Evolutionary conservation across 1,139 yeast genomes (phyloP).

Genomic region (Yamadazyma pseudoaaseri): DNA sequence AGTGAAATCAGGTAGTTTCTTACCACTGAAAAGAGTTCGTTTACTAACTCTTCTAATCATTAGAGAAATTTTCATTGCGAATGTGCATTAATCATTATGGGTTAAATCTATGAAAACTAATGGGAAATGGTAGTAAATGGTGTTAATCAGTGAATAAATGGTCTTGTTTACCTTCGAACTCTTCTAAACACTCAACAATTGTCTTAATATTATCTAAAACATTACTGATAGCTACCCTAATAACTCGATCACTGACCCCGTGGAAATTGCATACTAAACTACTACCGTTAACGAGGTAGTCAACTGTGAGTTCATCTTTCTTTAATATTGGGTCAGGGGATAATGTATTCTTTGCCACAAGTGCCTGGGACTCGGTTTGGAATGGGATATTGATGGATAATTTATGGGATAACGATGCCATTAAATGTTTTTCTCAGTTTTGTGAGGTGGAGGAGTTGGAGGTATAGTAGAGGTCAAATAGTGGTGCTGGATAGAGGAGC

Average conservation of each 20-base stretch:
- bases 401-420: constrained; percentile 7
- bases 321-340: constrained; percentile 78
- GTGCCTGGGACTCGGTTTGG: constrained; percentile 55
- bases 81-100: background rate
- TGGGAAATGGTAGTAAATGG: no score
- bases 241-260: constrained; percentile 61
- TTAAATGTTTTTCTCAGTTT: background rate
- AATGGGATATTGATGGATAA: constrained; percentile 54
- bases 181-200: constrained; percentile 66
- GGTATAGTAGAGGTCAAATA: no score
- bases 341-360: constrained; percentile 57
- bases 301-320: constrained; percentile 55
- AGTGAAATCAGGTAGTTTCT: constrained; percentile 11
- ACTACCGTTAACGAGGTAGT: constrained; percentile 28
- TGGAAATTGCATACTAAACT: constrained; percentile 43
- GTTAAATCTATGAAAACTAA: no score
- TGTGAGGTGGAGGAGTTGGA: no score
- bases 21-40: constrained; percentile 12
- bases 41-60: constrained; percentile 6
- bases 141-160: constrained; percentile 15
- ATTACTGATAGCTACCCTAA: constrained; percentile 70
- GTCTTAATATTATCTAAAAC: constrained; percentile 65
- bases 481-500: no score
- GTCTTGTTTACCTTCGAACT: constrained; percentile 45
- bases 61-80: constrained; percentile 6